These are phyloP conservation scores for Helotiales sp. DNA, from an alignment of 2,329 filamentous ascomycete species.

Conservation along the genomic window DNA sequence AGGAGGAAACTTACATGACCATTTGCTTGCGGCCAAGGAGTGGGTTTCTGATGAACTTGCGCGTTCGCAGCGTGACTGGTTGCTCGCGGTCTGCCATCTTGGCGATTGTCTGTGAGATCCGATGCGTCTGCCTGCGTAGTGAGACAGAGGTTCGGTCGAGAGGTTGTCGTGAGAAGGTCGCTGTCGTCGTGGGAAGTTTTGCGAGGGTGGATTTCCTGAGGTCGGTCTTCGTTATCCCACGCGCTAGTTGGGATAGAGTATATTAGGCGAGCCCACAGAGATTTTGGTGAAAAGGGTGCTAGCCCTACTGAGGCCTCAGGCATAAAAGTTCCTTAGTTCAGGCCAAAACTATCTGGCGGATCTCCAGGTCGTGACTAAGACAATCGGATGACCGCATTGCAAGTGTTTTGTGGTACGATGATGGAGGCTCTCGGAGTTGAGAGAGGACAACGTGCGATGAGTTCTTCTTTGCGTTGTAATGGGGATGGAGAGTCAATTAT, in stretches of 20 bases:
- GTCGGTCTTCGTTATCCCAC: conserved; percentile 29
- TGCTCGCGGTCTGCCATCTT: conserved; percentile 87
- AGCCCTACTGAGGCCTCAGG: conserved; percentile 34
- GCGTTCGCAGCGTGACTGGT: conserved; percentile 87
- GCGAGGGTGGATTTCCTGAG: conserved; percentile 23
- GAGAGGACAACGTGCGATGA: not conserved
- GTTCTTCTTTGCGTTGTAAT: conserved; percentile 23
- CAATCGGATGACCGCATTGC: not conserved
- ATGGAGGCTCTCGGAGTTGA: not conserved
- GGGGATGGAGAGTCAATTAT: conserved; percentile 40
- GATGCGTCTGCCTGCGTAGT: conserved; percentile 42
- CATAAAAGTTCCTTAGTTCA: not conserved
- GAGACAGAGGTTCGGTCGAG: conserved; percentile 40
- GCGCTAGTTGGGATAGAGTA: conserved; percentile 25
- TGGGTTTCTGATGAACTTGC: conserved; percentile 99
- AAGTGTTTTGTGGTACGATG: not conserved
- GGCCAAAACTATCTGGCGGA: not conserved
- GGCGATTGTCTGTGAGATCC: conserved; percentile 51
- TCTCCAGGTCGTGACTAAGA: not conserved
- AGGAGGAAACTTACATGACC: conserved; percentile 82
- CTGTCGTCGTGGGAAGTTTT: conserved; percentile 34
- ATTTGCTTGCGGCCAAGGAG: conserved; percentile 99
- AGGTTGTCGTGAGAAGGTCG: conserved; percentile 40
- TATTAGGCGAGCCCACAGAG: conserved; percentile 29
- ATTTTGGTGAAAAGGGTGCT: conserved; percentile 17